Evolutionary conservation across 148 eudicot genomes (phyloP).

Genomic region (Vaccinium corymbosum): DNA sequence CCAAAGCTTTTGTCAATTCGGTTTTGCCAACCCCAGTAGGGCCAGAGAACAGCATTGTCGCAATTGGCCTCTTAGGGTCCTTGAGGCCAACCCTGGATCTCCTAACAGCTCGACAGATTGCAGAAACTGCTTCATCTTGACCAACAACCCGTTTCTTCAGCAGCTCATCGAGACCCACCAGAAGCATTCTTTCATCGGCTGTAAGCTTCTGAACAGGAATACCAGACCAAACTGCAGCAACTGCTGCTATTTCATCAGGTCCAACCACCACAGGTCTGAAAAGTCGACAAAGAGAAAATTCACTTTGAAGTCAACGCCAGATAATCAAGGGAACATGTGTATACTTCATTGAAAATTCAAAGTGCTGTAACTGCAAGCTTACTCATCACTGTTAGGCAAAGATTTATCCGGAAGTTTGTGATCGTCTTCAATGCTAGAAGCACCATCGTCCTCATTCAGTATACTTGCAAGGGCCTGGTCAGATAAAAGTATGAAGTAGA

Average conservation of each 20-base stretch:
- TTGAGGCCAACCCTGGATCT: constrained; percentile 60
- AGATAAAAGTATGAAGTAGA: constrained; percentile 10
- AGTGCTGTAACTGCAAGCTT: constrained; percentile 18
- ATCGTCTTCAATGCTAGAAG: constrained; percentile 25
- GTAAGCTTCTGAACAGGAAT: constrained; percentile 58
- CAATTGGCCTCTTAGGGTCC: constrained; percentile 56
- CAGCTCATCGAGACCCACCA: constrained; percentile 49
- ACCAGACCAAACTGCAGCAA: constrained; percentile 60
- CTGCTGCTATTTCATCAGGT: constrained; percentile 53
- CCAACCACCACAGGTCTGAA: constrained; percentile 43
- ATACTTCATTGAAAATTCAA: constrained; percentile 10
- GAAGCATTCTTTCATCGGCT: constrained; percentile 45
- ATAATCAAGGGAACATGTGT: background rate
- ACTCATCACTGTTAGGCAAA: constrained; percentile 33
- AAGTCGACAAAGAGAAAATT: background rate
- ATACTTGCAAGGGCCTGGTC: constrained; percentile 34
- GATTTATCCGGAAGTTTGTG: constrained; percentile 17
- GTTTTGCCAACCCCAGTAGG: constrained; percentile 69
- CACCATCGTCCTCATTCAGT: constrained; percentile 21
- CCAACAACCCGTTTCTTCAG: constrained; percentile 58
- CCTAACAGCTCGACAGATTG: constrained; percentile 60
- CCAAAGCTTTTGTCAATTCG: constrained; percentile 59
- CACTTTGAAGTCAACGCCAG: background rate
- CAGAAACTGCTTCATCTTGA: constrained; percentile 60
- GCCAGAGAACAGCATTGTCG: constrained; percentile 61